Base-by-base conservation (phyloP, 2,329 filamentous ascomycete species). In the Neonectria ditissima region DNA sequence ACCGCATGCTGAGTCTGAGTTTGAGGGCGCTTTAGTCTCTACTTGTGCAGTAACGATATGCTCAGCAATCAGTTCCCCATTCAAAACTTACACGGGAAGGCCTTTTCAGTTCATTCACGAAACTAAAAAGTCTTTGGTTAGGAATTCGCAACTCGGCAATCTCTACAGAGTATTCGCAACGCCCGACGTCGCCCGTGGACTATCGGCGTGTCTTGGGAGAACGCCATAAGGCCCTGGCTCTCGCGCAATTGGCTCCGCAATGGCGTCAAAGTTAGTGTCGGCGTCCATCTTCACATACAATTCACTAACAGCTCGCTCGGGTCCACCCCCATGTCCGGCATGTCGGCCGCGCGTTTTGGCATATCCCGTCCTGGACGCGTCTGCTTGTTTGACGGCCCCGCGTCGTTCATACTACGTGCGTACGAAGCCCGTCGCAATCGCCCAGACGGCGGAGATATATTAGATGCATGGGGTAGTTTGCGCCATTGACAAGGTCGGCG, bases 231-330 rank as follows among this genome's bases (percentile, higher is more conserved):
- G 52, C 61, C 55, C 39, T 32, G 28, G 32, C 32, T 3, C 60
- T 73, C 58, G 37, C 70, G 69, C 57, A 65, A 66, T 67, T 26
- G 16, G 22, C 13, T 26, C 45, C 18, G 4, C 14, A 13, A 73
- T 73, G 45, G 71, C 71, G 71, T 68, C 69, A 72, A 60, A 30
- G 63, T 68, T 73, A 73, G 62, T 45, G 50, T 13, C 22, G 20
- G 0, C 1, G 26, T 9, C 20, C 1, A 1, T 11, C 1, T 0
- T 1, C 0, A 1, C 32, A 39, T 47, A 3, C 69, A 51, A 68
- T 1, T 2, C 37, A 65, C 66, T 72, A 72, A 68, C 69, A 66
- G 14, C 10, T 13, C n/a, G 9, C 9, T 30, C 30, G 61, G 56
- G 51, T 45, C 43, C 44, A 50, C 30, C 22, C 56, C 41, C 7